Conservation (phyloP, 306 rosid species). For the Acmispon strigosus region DNA sequence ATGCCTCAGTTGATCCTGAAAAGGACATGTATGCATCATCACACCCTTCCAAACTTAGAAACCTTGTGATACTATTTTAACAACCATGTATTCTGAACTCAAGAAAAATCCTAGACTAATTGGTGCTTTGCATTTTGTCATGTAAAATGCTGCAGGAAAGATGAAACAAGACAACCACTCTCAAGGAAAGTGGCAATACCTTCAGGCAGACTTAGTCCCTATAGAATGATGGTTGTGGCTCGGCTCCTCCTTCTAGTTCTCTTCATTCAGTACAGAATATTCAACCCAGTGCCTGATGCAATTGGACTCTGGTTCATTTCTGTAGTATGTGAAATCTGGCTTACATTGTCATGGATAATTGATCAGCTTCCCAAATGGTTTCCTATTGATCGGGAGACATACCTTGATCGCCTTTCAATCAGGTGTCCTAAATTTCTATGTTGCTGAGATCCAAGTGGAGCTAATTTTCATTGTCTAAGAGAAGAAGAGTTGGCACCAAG, state of each 20-base stretch:
- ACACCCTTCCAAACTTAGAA: neutral
- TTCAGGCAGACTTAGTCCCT: constrained; percentile 83
- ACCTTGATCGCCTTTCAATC: constrained; percentile 87
- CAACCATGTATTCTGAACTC: neutral
- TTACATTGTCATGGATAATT: constrained; percentile 82
- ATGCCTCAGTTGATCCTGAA: constrained; percentile 65
- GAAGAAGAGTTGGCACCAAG: neutral
- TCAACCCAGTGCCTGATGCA: constrained; percentile 85
- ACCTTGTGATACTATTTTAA: neutral
- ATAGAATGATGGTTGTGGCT: constrained; percentile 77
- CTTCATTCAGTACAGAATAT: constrained; percentile 67
- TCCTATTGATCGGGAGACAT: constrained; percentile 92
- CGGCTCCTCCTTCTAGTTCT: constrained; percentile 58
- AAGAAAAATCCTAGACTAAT: neutral
- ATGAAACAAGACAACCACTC: constrained; percentile 85
- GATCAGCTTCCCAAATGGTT: constrained; percentile 98
- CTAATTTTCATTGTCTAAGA: neutral
- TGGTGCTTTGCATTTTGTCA: neutral
- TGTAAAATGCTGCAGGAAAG: constrained; percentile 54
- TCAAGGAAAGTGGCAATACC: constrained; percentile 94
- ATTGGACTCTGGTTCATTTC: constrained; percentile 86
- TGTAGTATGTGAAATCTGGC: constrained; percentile 86
- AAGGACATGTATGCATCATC: constrained; percentile 57
- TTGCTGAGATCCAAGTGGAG: too few relatives aligned
- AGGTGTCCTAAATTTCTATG: constrained; percentile 38